A percentile compares a stretch with the other conserved stretches of the same genome.
Conservation (phyloP, 345 rosid genomes). For the Gossypium australe region DNA sequence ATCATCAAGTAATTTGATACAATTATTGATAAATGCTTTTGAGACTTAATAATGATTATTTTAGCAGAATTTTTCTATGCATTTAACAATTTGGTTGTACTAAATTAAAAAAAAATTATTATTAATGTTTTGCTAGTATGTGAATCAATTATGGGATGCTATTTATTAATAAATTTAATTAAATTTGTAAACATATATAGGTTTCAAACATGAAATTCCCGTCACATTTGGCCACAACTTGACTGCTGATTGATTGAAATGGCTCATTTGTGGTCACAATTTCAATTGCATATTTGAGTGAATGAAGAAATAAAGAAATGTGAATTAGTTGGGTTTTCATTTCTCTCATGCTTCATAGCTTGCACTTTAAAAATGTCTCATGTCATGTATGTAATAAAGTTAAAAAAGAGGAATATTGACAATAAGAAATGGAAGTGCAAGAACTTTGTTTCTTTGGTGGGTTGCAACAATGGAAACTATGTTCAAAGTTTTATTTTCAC, state of each 20-base stretch:
- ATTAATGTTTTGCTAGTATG: too few species aligned
- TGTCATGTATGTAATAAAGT: background rate
- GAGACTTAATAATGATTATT: too few species aligned
- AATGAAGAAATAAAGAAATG: background rate
- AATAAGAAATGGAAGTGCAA: background rate
- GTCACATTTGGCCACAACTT: background rate
- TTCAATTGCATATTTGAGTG: background rate
- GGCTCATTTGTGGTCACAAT: background rate
- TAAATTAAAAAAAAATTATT: too few species aligned
- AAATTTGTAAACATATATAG: too few species aligned
- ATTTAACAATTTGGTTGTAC: too few species aligned
- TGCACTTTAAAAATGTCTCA: background rate
- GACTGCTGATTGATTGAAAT: background rate
- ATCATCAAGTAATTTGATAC: too few species aligned
- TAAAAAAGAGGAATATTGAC: background rate
- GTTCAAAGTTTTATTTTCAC: background rate
- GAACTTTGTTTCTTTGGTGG: background rate
- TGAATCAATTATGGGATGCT: too few species aligned
- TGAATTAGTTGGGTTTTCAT: background rate
- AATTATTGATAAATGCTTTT: too few species aligned
- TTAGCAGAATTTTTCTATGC: too few species aligned
- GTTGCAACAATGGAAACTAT: background rate
- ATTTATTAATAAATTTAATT: too few species aligned
- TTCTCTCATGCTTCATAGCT: background rate
- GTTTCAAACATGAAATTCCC: background rate